These are phyloP conservation scores for Tardiomyces digboiensis DNA, from an alignment of 1,139 yeast genomes.

Conservation along the genomic window DNA sequence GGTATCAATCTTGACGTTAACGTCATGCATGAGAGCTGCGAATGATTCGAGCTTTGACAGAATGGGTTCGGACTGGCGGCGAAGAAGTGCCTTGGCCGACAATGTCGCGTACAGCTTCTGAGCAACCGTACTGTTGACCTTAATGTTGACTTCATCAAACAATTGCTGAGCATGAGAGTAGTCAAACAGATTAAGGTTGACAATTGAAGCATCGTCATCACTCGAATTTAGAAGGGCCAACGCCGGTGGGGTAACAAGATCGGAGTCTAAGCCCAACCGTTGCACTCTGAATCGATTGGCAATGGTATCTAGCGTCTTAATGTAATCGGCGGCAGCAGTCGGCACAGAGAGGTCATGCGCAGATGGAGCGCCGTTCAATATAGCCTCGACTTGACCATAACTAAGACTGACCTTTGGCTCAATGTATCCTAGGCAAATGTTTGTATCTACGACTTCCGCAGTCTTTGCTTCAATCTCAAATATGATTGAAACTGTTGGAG, in stretches of 20 bases:
- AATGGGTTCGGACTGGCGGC: slow-evolving; percentile 84
- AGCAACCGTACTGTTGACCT: slow-evolving; percentile 82
- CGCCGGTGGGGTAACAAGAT: slow-evolving; percentile 24
- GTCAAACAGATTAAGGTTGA: slow-evolving; percentile 59
- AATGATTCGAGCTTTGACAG: slow-evolving; percentile 75
- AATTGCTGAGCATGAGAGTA: slow-evolving; percentile 48
- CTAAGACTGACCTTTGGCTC: neutral
- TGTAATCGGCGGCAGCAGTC: slow-evolving; percentile 52
- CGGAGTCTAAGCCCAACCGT: slow-evolving; percentile 36
- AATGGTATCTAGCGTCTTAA: slow-evolving; percentile 53
- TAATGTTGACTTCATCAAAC: slow-evolving; percentile 67
- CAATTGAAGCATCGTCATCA: slow-evolving; percentile 75
- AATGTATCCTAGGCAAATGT: neutral
- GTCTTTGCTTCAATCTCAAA: slow-evolving; percentile 71
- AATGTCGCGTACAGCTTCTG: slow-evolving; percentile 64
- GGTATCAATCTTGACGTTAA: slow-evolving; percentile 58
- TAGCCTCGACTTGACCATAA: slow-evolving; percentile 3
- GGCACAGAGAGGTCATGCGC: neutral
- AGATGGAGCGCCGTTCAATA: slow-evolving; percentile 13
- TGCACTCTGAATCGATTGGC: slow-evolving; percentile 68
- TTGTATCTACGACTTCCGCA: slow-evolving; percentile 44
- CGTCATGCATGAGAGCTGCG: slow-evolving; percentile 54
- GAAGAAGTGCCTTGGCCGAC: slow-evolving; percentile 74
- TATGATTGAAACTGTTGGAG: slow-evolving; percentile 69
- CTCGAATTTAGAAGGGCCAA: slow-evolving; percentile 67